phyloP scores from a whole-genome alignment of 345 rosid genomes.

The Salix brachista region DNA sequence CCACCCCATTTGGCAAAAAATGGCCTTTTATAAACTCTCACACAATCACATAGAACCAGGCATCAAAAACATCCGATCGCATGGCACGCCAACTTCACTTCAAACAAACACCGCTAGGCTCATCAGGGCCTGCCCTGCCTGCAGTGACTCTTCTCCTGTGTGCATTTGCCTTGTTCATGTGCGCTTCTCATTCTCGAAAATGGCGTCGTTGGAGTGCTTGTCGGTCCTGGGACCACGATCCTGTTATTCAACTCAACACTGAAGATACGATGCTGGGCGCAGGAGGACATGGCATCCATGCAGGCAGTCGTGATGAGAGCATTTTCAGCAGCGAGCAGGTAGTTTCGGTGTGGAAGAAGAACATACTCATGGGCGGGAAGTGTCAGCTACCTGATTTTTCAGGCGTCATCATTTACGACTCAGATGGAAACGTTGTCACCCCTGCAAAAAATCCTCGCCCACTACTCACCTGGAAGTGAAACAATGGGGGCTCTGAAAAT shows the following conservation, averaged over 20 bases:
- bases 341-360: slow-evolving; percentile 70
- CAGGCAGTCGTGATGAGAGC: slow-evolving; percentile 16
- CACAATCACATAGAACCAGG: not conserved
- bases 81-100: slow-evolving; percentile 46
- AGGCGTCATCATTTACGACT: slow-evolving; percentile 72
- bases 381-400: slow-evolving; percentile 89
- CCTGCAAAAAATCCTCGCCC: slow-evolving; percentile 49
- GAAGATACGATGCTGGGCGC: slow-evolving; percentile 21
- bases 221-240: slow-evolving; percentile 43
- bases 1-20: slow-evolving; percentile 34
- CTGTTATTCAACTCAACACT: slow-evolving; percentile 54
- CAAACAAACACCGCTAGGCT: slow-evolving; percentile 9
- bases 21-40: not conserved
- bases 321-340: slow-evolving; percentile 36
- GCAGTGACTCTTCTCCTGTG: slow-evolving; percentile 40
- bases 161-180: slow-evolving; percentile 44
- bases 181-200: slow-evolving; percentile 58
- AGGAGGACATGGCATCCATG: slow-evolving; percentile 15
- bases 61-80: not conserved
- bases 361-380: slow-evolving; percentile 89
- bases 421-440: slow-evolving; percentile 54
- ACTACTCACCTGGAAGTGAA: slow-evolving; percentile 67
- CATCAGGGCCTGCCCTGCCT: slow-evolving; percentile 42
- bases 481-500: not conserved
- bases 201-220: slow-evolving; percentile 50